Evolutionary conservation across 1,139 yeast genomes (phyloP), one percentile per base, ranked within the genome.

Genomic region (Debaryomyces robertsiae): DNA sequence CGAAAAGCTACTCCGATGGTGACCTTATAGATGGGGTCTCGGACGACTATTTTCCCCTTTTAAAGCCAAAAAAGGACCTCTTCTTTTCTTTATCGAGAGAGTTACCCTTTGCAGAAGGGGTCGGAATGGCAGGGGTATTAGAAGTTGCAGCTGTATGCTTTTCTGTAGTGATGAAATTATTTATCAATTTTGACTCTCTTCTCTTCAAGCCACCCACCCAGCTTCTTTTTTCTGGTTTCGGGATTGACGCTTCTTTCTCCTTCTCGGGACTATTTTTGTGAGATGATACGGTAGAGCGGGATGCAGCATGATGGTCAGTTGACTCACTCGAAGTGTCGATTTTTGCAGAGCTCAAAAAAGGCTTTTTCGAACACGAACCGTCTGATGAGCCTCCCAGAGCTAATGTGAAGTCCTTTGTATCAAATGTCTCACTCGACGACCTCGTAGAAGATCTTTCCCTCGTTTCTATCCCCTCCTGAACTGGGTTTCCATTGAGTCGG

Each of bases 121-220:
- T 36, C 27, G 55, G 53, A 3, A 53, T 44, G 7, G 46, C 43
- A 22, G 58, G 49, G 13, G 49, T 35, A 29, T 53, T 55, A 32
- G 52, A 48, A 31, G 40, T 44, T 16, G 35, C 29, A 18, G 34
- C 32, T 23, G 47, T 43, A 7, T 30, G 23, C 24, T 44, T 44
- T 27, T 47, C 53, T 3, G 42, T 33, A 14, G 48, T 43, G 13
- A 44, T 49, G 18, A 31, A 25, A 16, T 23, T 30, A 19, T 30
- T 33, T 6, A 30, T 14, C 27, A 38, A 44, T 38, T 59, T 61
- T 46, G 59, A 60, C 34, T 69, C 73, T 41, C 66, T 52, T 38
- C 71, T 53, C 43, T 67, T 69, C 32, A 72, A 58, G 1, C 70
- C 70, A 0, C 70, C 73, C 4, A 69, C 71, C 76, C 76, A 70